Conservation (phyloP, 768 basidiomycete genomes). For the Lactifluus subvellereus region DNA sequence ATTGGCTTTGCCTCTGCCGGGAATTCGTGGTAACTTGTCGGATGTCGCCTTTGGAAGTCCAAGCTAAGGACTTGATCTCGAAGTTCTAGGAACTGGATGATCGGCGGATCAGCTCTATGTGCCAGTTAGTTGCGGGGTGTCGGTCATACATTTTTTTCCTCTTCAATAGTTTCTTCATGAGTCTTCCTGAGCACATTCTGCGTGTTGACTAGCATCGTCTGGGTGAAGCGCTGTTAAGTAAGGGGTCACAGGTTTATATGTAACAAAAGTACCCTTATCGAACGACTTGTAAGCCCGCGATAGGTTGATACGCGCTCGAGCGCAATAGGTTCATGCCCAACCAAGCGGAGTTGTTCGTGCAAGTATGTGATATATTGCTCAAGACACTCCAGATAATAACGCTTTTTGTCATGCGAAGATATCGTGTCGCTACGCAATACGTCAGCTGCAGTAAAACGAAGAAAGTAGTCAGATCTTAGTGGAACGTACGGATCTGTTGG, state of each 20-base stretch:
- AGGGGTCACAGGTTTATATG: neutral
- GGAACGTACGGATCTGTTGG: conserved; percentile 56
- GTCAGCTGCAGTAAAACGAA: conserved; percentile 2
- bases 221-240: neutral
- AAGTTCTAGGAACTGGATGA: conserved; percentile 24
- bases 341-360: conserved; percentile 51
- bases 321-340: conserved; percentile 41
- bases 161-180: conserved; percentile 43
- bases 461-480: neutral
- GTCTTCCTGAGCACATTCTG: conserved; percentile 48
- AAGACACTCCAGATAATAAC: conserved; percentile 66
- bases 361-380: conserved; percentile 66
- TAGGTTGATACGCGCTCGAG: conserved; percentile 48
- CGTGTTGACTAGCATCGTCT: conserved; percentile 71
- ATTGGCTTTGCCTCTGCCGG: conserved; percentile 7
- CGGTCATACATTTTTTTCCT: conserved; percentile 49
- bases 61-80: conserved; percentile 17
- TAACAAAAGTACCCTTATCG: conserved; percentile 47
- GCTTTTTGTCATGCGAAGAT: conserved; percentile 73
- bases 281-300: conserved; percentile 54
- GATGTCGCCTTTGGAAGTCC: conserved; percentile 8
- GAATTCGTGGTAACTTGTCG: conserved; percentile 9
- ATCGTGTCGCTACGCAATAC: conserved; percentile 51
- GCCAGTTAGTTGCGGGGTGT: neutral
- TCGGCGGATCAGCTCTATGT: neutral